These are phyloP conservation scores for Trichoderma sp. DNA, from an alignment of 2,329 filamentous ascomycete genomes.

Conservation along the genomic window DNA sequence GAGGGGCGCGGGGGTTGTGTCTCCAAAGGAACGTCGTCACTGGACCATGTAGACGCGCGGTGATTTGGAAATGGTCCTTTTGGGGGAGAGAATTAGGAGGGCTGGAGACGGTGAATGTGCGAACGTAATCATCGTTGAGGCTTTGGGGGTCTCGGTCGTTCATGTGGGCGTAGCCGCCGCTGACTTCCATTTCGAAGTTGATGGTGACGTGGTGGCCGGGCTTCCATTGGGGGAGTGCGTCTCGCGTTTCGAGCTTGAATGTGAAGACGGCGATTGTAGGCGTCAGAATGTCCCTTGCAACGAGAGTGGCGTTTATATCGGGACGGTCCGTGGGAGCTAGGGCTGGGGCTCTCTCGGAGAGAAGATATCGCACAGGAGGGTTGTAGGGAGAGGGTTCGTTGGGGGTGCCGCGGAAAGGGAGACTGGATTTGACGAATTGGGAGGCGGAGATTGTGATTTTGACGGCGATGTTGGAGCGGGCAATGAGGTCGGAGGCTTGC, in stretches of 20 bases:
- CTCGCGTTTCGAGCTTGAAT: conserved; percentile 37
- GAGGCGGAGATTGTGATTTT: conserved; percentile 61
- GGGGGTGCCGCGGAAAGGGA: conserved; percentile 63
- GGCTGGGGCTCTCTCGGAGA: conserved; percentile 47
- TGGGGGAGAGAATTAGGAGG: conserved; percentile 37
- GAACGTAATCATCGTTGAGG: conserved; percentile 78
- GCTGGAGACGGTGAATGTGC: conserved; percentile 79
- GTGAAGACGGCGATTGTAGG: conserved; percentile 65
- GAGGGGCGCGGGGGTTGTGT: conserved; percentile 48
- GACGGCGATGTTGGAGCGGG: conserved; percentile 69
- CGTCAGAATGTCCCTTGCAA: conserved; percentile 58
- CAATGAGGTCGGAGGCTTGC: conserved; percentile 59
- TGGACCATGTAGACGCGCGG: conserved; percentile 63
- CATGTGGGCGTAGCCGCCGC: conserved; percentile 79
- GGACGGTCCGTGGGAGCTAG: conserved; percentile 15
- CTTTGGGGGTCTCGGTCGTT: conserved; percentile 72
- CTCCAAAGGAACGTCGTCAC: conserved; percentile 65
- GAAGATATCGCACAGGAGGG: conserved; percentile 64
- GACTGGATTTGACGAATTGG: conserved; percentile 59
- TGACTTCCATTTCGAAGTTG: conserved; percentile 66
- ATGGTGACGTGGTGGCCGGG: conserved; percentile 77
- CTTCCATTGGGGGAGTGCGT: conserved; percentile 45
- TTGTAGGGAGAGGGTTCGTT: conserved; percentile 73
- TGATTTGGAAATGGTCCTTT: conserved; percentile 62
- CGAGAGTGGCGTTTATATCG: conserved; percentile 50